These are phyloP conservation scores for Nematodospora valgi DNA, from an alignment of 805 yeast genomes.

Conservation along the genomic window DNA sequence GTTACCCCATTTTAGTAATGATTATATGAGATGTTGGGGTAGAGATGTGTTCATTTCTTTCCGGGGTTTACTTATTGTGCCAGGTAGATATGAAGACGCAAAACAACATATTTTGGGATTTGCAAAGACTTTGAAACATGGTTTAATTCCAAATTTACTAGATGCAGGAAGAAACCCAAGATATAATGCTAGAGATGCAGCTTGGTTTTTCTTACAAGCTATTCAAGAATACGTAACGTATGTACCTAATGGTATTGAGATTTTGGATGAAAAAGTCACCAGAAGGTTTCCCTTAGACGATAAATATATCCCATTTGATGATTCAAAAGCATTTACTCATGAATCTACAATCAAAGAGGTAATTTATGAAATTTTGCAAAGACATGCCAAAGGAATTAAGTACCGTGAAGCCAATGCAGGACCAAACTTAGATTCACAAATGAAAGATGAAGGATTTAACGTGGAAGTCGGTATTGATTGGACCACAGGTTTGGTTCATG, in stretches of 20 bases:
- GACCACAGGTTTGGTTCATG: slow-evolving; percentile 82
- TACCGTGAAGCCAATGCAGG: slow-evolving; percentile 97
- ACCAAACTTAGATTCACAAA: slow-evolving; percentile 78
- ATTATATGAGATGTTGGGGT: slow-evolving; percentile 98
- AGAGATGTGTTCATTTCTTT: slow-evolving; percentile 89
- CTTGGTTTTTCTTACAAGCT: slow-evolving; percentile 90
- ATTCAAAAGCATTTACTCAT: slow-evolving; percentile 71
- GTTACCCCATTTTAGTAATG: slow-evolving; percentile 86
- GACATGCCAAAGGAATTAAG: slow-evolving; percentile 86
- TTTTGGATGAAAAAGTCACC: slow-evolving; percentile 67
- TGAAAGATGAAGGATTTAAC: slow-evolving; percentile 90
- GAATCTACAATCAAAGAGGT: slow-evolving; percentile 71
- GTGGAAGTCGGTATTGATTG: slow-evolving; percentile 81
- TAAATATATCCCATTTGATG: slow-evolving; percentile 63
- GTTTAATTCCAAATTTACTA: slow-evolving; percentile 86
- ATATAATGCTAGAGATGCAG: slow-evolving; percentile 95
- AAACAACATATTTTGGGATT: slow-evolving; percentile 77
- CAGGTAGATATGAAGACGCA: slow-evolving; percentile 80
- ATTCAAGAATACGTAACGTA: slow-evolving; percentile 72
- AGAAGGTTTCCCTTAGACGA: slow-evolving; percentile 92
- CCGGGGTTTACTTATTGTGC: slow-evolving; percentile 74
- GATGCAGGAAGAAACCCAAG: slow-evolving; percentile 95
- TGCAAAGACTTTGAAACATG: slow-evolving; percentile 91
- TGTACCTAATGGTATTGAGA: slow-evolving; percentile 66
- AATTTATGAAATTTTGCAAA: slow-evolving; percentile 73